A percentile compares a stretch with the other conserved stretches of the same genome.
Conservation (phyloP, 306 rosid species). For the Vachellia collinsii region DNA sequence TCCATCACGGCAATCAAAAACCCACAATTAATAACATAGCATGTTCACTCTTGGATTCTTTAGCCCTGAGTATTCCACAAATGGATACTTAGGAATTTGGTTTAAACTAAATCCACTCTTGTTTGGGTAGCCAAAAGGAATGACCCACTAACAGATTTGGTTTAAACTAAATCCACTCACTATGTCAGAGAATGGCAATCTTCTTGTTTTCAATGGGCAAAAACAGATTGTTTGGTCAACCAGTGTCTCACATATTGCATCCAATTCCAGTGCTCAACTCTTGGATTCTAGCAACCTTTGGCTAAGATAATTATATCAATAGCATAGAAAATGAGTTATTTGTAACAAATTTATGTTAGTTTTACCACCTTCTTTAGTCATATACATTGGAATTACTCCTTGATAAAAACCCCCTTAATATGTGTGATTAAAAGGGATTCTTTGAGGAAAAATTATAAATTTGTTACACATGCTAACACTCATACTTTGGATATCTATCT, state of each 20-base stretch:
- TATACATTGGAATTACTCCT: too few relatives aligned
- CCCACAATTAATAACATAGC: neutral
- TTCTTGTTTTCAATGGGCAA: conserved; percentile 41
- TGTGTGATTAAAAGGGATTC: too few relatives aligned
- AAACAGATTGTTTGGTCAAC: conserved; percentile 43
- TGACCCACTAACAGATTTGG: neutral
- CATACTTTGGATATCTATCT: too few relatives aligned
- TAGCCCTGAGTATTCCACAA: conserved; percentile 23
- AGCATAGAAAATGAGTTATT: too few relatives aligned
- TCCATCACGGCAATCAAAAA: too few relatives aligned
- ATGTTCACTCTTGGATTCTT: neutral
- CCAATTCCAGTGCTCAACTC: conserved; percentile 37
- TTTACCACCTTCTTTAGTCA: too few relatives aligned
- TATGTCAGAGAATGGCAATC: conserved; percentile 13
- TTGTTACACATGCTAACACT: too few relatives aligned
- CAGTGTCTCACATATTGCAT: conserved; percentile 1
- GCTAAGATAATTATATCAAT: too few relatives aligned
- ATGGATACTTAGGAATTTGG: conserved; percentile 35
- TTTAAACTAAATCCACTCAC: too few relatives aligned
- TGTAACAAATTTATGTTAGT: too few relatives aligned
- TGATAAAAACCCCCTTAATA: too few relatives aligned
- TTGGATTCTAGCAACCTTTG: neutral
- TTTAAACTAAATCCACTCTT: neutral
- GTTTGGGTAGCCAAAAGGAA: neutral
- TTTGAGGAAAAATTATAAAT: too few relatives aligned